Evolutionary conservation across 805 yeast species (phyloP), one percentile per base, ranked within the genome.

Genomic region (Sporopachydermia lactativora): DNA sequence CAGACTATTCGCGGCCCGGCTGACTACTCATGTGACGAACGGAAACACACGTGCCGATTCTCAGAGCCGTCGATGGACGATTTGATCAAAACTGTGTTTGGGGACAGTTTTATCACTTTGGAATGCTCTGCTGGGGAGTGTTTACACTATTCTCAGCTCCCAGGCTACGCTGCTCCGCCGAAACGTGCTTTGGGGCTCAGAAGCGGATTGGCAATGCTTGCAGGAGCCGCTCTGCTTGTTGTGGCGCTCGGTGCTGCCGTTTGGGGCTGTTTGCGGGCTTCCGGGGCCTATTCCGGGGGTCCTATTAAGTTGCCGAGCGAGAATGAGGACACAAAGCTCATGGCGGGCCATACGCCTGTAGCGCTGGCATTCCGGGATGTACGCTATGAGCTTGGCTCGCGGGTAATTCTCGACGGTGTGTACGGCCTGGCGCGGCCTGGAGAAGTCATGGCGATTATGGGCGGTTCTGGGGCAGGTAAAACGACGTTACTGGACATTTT

Each of bases 401-500:
- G 55, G 40, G 60, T 59, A 14, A 76, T 92, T 3, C 66, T 92
- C 43, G 66, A 70, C 8, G 65, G 70, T 18, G 68, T 84, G 0
- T 75, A 73, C 49, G 98, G 98, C 5, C 49, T 75, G 11, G 95
- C 78, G 2, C 73, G 74, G 40, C 95, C 96, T 2, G 81, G 96
- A 34, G 86, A 86, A 55, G 81, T 94, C 45, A 58, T 86, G 55
- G 97, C 98, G 1, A 85, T 92, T 35, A 84, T 92, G 95, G 98
- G 98, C 36, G 96, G 96, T 1, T 88, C 96, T 0, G 98, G 98
- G 39, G 97, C 98, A 11, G 98, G 98, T 40, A 92, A 92, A 55
- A 89, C 98, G 1, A 89, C 98, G 0, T 61, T 92, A 36, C 63
- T 92, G 40, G 98, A 92, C 54, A 86, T 92, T 44, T 63, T 92